phyloP scores from a whole-genome alignment of 2,329 filamentous ascomycete genomes.

The Aureobasidium namibiae region DNA sequence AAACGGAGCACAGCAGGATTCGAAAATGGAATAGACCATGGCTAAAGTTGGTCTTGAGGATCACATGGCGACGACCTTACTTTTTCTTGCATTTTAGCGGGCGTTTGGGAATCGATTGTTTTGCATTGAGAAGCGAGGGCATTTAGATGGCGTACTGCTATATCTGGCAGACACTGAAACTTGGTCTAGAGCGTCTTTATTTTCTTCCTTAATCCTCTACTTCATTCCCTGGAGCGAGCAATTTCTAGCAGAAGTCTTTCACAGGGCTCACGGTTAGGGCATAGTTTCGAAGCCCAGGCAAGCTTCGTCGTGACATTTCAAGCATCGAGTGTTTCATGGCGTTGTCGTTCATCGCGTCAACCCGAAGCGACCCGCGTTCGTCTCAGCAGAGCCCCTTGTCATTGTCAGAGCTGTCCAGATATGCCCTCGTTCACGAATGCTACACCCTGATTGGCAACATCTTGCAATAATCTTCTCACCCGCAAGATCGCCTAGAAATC shows the following conservation, averaged over 20 bases:
- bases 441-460: not conserved
- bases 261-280: not conserved
- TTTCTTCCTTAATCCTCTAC: not conserved
- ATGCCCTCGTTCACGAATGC: not conserved
- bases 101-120: not conserved
- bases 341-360: not conserved
- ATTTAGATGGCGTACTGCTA: not conserved
- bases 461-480: not conserved
- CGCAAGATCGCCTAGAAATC: too few relatives aligned
- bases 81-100: constrained; percentile 11
- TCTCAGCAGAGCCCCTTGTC: not conserved
- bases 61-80: not conserved
- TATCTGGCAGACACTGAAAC: not conserved
- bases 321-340: not conserved
- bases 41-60: not conserved
- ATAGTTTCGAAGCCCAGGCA: not conserved
- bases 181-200: not conserved
- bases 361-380: not conserved
- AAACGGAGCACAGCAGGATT: not conserved
- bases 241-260: not conserved
- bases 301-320: not conserved
- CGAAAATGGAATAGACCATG: not conserved
- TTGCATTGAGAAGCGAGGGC: not conserved
- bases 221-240: not conserved
- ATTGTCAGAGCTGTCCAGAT: not conserved